A percentile compares a stretch with the other conserved stretches of the same genome.
phyloP scores from a whole-genome alignment of 2,329 filamentous ascomycete species.

The Diaporthe ilicicola region DNA sequence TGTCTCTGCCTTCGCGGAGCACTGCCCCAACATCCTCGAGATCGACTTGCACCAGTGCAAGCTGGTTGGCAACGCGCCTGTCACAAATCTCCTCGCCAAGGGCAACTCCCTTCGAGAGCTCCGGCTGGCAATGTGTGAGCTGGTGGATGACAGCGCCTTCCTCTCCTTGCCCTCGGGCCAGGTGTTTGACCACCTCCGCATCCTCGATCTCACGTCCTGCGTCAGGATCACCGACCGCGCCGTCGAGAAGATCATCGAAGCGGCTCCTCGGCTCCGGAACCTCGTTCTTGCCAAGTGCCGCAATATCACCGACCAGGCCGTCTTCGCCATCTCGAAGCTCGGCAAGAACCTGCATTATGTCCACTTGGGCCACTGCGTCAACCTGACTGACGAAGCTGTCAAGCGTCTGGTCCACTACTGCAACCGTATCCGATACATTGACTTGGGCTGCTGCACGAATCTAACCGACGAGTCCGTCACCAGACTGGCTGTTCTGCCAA shows the following conservation, averaged over 20 bases:
- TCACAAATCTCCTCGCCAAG: conserved; percentile 81
- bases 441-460: conserved; percentile 91
- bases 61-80: conserved; percentile 81
- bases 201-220: conserved; percentile 93
- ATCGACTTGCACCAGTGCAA: conserved; percentile 92
- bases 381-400: conserved; percentile 90
- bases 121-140: conserved; percentile 83
- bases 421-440: conserved; percentile 96
- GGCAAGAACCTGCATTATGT: conserved; percentile 98
- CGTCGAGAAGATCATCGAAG: conserved; percentile 86
- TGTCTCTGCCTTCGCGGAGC: conserved; percentile 83
- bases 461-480: conserved; percentile 89
- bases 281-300: conserved; percentile 94
- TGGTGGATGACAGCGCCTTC: conserved; percentile 90
- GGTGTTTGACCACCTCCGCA: conserved; percentile 86
- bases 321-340: conserved; percentile 85
- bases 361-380: conserved; percentile 90
- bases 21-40: conserved; percentile 93
- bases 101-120: conserved; percentile 89
- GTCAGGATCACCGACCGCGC: conserved; percentile 83
- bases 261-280: conserved; percentile 88
- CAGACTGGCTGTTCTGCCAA: conserved; percentile 85
- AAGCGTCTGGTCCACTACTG: conserved; percentile 84
- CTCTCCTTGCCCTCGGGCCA: conserved; percentile 74
- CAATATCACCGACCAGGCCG: conserved; percentile 88